Evolutionary conservation across 164 flowering plant species (phyloP), one percentile per base, ranked within the genome.

Genomic region (Liquidambar formosana): DNA sequence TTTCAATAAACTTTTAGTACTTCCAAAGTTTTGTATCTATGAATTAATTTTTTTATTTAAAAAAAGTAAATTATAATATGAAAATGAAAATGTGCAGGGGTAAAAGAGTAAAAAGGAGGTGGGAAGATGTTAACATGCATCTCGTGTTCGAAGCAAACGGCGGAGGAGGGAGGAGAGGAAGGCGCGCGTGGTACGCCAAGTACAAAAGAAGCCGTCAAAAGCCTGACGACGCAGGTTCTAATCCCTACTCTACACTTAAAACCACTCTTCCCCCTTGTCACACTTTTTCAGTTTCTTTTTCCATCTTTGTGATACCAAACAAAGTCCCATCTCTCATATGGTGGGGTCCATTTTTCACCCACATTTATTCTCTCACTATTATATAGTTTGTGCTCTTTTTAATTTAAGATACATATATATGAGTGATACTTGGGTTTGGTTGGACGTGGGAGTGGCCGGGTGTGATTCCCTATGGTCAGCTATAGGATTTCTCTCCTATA

Each of bases 141-240:
- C 72, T 85, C 97, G 19, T 93, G 98, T 74, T 80, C 98, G 48
- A 91, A 91, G 78, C 95, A 87, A 72, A 70, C 71, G 72, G 84
- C 76, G 27, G 91, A 86, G 25, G 86, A 77, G 23, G 75, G 76
- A 0, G 89, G 77, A 10, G 86, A 60, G 46, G 82, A 61, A 12
- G 84, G 78, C 57, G 82, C 83, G 80, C 87, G 94, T 79, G 97
- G 89, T 44, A 89, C 94, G 45, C 94, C 96, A 48, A 87, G 82
- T 77, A 78, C 88, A 38, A 94, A 88, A 82, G 95, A 89, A 68
- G 87, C 94, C 79, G 93, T 88, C 86, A 94, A 94, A 85, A 89
- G 94, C 83, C 90, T 94, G 71, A 88, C 98, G 22, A 44, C 92
- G 11, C 99, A 95, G 97, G 99, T 92, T 73, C 73, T 65, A 63